These are phyloP conservation scores for Juncus effusus DNA, from an alignment of 176 grass and related monocot genomes.

Conservation along the genomic window DNA sequence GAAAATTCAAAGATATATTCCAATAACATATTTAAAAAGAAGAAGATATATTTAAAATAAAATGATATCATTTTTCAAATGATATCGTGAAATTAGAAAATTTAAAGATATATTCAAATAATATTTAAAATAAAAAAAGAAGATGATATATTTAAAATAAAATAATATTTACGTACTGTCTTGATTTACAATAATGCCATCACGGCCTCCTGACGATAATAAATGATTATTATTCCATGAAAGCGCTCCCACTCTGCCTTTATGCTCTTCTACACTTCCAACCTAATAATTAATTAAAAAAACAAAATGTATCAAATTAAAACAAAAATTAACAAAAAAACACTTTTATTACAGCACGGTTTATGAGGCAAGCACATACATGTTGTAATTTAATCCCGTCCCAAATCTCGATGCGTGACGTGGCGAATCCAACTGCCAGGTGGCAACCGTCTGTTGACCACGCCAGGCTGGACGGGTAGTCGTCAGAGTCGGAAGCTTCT, in stretches of 20 bases:
- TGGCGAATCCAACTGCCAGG: constrained; percentile 38
- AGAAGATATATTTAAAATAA: background rate
- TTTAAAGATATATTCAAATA: background rate
- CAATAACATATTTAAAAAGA: background rate
- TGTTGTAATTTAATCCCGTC: constrained; percentile 20
- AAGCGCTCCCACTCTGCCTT: constrained; percentile 34
- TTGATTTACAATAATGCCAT: constrained; percentile 34
- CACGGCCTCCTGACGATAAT: constrained; percentile 38
- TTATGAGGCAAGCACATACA: constrained; percentile 10
- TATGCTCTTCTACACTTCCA: constrained; percentile 31
- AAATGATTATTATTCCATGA: constrained; percentile 34
- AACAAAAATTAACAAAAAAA: background rate
- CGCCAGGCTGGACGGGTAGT: constrained; percentile 35
- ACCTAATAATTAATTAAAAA: constrained; percentile 24
- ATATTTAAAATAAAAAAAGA: background rate
- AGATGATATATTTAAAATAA: background rate
- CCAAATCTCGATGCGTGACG: constrained; percentile 34
- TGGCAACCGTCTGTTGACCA: constrained; percentile 33
- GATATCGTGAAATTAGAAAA: background rate
- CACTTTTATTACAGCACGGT: background rate
- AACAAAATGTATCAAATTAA: background rate
- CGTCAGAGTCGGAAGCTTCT: constrained; percentile 14
- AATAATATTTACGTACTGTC: constrained; percentile 26
- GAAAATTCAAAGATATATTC: background rate
- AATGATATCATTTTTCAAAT: background rate